A percentile compares a stretch with the other conserved stretches of the same genome.
Evolutionary conservation across 148 eudicot species (phyloP).

Genomic region (Vaccinium corymbosum): DNA sequence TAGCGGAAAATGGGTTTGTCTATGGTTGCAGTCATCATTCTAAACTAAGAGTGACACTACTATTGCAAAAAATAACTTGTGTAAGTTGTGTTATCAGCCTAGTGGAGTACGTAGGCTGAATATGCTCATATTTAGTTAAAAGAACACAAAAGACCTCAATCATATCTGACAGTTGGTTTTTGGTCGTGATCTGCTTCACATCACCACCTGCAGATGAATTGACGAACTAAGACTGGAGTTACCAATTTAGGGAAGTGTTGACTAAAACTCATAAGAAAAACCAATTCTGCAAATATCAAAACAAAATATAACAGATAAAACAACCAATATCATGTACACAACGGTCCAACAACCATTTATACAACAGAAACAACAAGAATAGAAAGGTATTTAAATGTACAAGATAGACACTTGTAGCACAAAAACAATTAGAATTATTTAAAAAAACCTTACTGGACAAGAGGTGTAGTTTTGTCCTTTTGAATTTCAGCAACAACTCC

Average conservation of each 20-base stretch:
- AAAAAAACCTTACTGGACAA: slow-evolving; percentile 76
- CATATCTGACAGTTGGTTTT: slow-evolving; percentile 55
- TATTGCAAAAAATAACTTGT: not conserved
- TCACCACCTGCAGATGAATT: slow-evolving; percentile 88
- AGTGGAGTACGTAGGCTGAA: slow-evolving; percentile 1
- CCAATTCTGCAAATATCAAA: not conserved
- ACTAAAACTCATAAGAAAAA: not conserved
- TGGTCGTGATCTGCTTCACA: slow-evolving; percentile 69
- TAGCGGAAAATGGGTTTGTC: not conserved
- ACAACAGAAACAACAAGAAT: slow-evolving; percentile 1
- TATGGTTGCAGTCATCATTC: not conserved
- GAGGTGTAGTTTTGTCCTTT: slow-evolving; percentile 86
- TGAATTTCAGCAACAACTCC: slow-evolving; percentile 87
- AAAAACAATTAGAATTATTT: slow-evolving; percentile 1
- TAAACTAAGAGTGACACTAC: not conserved
- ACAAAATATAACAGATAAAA: slow-evolving; percentile 8
- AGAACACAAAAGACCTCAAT: slow-evolving; percentile 58
- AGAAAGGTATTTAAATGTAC: slow-evolving; percentile 4
- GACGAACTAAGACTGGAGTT: slow-evolving; percentile 39
- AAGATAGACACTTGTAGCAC: slow-evolving; percentile 14
- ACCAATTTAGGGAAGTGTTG: slow-evolving; percentile 7
- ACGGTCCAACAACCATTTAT: not conserved
- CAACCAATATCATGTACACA: not conserved
- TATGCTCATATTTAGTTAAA: slow-evolving; percentile 4
- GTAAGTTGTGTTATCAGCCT: slow-evolving; percentile 3